Evolutionary conservation across 2,329 filamentous ascomycete genomes (phyloP), one percentile per base, ranked within the genome.

Genomic region (Cladobotryum protrusum): DNA sequence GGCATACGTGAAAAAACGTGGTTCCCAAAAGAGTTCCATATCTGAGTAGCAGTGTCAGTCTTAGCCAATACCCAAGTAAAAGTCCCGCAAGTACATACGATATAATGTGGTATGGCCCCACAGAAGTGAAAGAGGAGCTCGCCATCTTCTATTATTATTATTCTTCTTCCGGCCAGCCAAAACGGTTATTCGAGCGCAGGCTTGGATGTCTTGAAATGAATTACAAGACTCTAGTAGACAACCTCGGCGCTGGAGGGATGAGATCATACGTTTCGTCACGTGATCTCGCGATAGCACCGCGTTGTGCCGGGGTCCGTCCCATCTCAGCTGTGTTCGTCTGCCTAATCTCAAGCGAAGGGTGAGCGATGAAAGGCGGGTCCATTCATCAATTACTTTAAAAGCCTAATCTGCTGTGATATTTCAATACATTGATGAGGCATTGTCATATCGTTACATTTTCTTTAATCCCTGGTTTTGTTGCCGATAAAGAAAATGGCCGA

Each of bases 1-100:
- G 14, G 41, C 8, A 40, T 45, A 86, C 85, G 67, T 97, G 89
- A 70, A 90, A 97, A 67, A 96, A 78, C 36, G 89, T 87, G 24
- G 86, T 85, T 56, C 93, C 93, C 13, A 97, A 75, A 45, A 97
- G 79, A 17, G 89, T 90, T 57, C 89, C 90, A 71, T 95, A 96
- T 64, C 89, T 93, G 58, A 43, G 14, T 35, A 35, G 20, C 17
- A 50, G 29, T 32, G 45, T 15, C 43, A 45, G 32, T 33, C 14
- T 17, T n/a, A n/a, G n/a, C 14, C 14, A 24, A 29, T 15, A 20
- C 14, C 15, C 12, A n/a, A 49, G 33, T 6, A 14, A 40, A 34
- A 33, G 9, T 34, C 5, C 18, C 18, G 12, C 5, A 42, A 12
- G 24, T 18, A 64, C 71, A 57, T 75, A 89, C 84, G 83, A 82